Percentiles rank a stretch among this genome's conserved stretches.
These are phyloP conservation scores for Vitis cinerea DNA, from an alignment of 164 flowering plant genomes.

Conservation along the genomic window DNA sequence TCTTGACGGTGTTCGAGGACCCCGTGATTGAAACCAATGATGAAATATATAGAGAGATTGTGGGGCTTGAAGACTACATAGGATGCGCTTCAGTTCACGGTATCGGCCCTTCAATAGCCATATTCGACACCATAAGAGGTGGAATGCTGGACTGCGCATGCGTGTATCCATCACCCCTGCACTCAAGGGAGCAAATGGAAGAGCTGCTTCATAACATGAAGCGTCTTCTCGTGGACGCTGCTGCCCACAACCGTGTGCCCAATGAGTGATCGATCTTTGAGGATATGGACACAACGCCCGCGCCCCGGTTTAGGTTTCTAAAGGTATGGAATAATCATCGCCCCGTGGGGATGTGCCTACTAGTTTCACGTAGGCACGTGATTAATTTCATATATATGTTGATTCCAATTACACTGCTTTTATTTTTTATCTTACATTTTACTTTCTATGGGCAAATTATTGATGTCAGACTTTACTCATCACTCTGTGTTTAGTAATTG, in stretches of 20 bases:
- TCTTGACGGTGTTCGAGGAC: constrained; percentile 60
- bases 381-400: no score
- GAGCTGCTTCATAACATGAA: constrained; percentile 52
- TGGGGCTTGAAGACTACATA: constrained; percentile 56
- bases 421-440: no score
- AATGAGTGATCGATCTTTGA: no score
- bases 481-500: no score
- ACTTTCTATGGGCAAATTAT: no score
- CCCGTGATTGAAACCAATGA: constrained; percentile 37
- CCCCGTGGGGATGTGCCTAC: no score
- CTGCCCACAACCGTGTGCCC: neutral
- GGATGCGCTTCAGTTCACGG: constrained; percentile 77
- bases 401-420: no score
- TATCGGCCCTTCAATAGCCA: constrained; percentile 63
- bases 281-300: no score
- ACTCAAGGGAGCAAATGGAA: constrained; percentile 66
- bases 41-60: constrained; percentile 16
- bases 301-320: no score
- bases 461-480: no score
- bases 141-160: constrained; percentile 62
- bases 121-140: constrained; percentile 58
- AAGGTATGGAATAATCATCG: no score
- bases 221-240: constrained; percentile 30
- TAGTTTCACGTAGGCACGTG: no score
- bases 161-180: constrained; percentile 69